phyloP scores from a whole-genome alignment of 257 asterid genomes.

The Scutellaria baicalensis region DNA sequence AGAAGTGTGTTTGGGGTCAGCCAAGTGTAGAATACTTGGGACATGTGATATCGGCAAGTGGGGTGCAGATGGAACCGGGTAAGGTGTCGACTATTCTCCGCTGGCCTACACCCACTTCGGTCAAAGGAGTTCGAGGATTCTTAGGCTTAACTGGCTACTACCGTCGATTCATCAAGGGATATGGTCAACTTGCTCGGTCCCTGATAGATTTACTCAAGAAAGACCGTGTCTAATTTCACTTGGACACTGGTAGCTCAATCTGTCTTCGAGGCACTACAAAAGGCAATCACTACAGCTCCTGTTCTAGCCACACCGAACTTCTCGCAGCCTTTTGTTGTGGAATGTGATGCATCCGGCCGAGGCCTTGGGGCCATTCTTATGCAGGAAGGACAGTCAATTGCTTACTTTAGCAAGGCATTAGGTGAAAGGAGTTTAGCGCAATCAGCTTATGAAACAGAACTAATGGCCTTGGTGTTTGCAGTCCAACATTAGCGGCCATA shows the following conservation, averaged over 20 bases:
- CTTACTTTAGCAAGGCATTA: not conserved
- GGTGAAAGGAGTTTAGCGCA: not conserved
- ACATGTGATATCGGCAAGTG: not conserved
- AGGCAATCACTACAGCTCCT: not conserved
- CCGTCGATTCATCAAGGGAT: too few relatives aligned
- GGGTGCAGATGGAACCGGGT: not conserved
- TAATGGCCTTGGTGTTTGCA: too few relatives aligned
- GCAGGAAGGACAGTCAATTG: not conserved
- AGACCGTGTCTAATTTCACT: not conserved
- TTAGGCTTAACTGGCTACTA: slow-evolving; percentile 11
- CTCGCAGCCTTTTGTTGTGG: not conserved
- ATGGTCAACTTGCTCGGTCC: not conserved
- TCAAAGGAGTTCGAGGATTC: too few relatives aligned
- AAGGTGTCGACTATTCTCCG: not conserved
- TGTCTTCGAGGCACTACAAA: not conserved
- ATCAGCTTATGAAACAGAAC: too few relatives aligned
- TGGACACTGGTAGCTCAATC: not conserved
- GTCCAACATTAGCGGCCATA: too few relatives aligned
- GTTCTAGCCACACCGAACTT: not conserved
- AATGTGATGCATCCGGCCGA: not conserved
- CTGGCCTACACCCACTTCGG: slow-evolving; percentile 15
- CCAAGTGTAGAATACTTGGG: not conserved
- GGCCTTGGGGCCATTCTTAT: too few relatives aligned
- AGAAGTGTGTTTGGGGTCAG: not conserved
- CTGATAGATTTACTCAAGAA: not conserved